Evolutionary conservation across 2,329 filamentous ascomycete genomes (phyloP).

Genomic region (Gyromitra esculenta): DNA sequence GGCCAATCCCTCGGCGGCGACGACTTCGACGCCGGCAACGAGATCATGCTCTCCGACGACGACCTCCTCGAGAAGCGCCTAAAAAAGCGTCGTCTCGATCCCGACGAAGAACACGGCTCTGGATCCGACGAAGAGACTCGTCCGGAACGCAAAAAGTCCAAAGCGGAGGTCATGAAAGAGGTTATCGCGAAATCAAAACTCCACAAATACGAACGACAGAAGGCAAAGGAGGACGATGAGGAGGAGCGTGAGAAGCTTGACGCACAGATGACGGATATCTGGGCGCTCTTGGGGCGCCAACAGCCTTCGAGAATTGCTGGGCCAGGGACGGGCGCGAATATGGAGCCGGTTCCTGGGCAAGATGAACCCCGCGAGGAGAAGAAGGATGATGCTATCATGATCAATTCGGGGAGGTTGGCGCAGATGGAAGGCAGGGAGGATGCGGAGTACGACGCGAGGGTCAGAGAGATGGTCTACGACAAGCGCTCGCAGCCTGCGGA

Average conservation of each 20-base stretch:
- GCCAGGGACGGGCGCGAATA: slow-evolving; percentile 60
- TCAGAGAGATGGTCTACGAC: slow-evolving; percentile 85
- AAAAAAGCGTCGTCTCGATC: slow-evolving; percentile 65
- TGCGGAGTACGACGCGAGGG: slow-evolving; percentile 81
- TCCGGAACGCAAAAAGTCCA: slow-evolving; percentile 89
- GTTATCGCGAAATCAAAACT: slow-evolving; percentile 96
- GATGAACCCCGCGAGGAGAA: slow-evolving; percentile 61
- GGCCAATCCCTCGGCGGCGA: slow-evolving; percentile 78
- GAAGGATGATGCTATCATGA: slow-evolving; percentile 72
- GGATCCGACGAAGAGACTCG: slow-evolving; percentile 64
- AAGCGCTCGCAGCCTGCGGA: slow-evolving; percentile 85
- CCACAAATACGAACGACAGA: slow-evolving; percentile 93
- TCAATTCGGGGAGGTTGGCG: slow-evolving; percentile 39
- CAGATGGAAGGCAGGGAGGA: slow-evolving; percentile 47
- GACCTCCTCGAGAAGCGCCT: slow-evolving; percentile 67
- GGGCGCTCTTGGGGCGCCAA: slow-evolving; percentile 69
- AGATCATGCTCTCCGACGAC: slow-evolving; percentile 71
- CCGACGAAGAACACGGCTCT: slow-evolving; percentile 64
- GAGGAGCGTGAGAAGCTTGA: slow-evolving; percentile 86
- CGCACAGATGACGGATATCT: slow-evolving; percentile 80
- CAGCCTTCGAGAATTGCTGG: slow-evolving; percentile 60
- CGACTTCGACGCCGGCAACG: slow-evolving; percentile 79
- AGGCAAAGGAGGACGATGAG: slow-evolving; percentile 90
- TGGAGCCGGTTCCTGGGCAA: slow-evolving; percentile 66
- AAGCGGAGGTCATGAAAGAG: slow-evolving; percentile 97